Evolutionary conservation across 768 basidiomycete genomes (phyloP), one percentile per base, ranked within the genome.

Genomic region (Xanthoconium stramineum): DNA sequence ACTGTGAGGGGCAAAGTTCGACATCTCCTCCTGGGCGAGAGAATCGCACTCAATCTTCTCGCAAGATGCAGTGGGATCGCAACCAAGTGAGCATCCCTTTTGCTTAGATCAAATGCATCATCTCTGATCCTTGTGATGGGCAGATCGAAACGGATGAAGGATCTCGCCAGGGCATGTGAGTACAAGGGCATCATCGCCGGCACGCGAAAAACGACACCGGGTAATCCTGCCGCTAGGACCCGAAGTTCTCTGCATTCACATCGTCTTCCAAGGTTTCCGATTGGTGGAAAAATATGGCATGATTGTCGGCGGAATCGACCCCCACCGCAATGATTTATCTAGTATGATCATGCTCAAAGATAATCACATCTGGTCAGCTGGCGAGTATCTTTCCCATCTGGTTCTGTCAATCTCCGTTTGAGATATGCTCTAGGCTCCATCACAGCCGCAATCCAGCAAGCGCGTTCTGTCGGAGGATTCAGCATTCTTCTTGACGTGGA

Each of bases 271-370:
- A 89, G 89, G 96, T 3, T 99, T 99, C 76, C 80, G 97, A 46
- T 78, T 98, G 32, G 95, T 98, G 6, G 97, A 99, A 73, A 99
- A 99, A 73, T 98, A 99, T 69, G 97, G 88, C 5, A 98, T 99
- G 97, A 74, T 98, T 44, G 92, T 98, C 14, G 97, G 97, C 17
- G 97, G 97, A 7, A 89, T 98, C 64, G 96, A 99, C 69, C 77
- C 91, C 10, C 97, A 99, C 76, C 84, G 97, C 24, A 88, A 97
- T 62, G 95, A 98, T 71, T 80, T 98, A n/a, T 94, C 91, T 30
- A 91, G 90, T 69, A 98, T 99, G 97, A 95, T 99, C 67, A 99
- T 99, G 97, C 83, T 99, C 65, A 98, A 98, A 74, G 97, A 99
- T 65, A 99, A 99, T 69, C 97, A 99, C 69, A 91, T 98, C 68